These are phyloP conservation scores for Monilinia aucupariae DNA, from an alignment of 2,329 filamentous ascomycete genomes.

Conservation along the genomic window DNA sequence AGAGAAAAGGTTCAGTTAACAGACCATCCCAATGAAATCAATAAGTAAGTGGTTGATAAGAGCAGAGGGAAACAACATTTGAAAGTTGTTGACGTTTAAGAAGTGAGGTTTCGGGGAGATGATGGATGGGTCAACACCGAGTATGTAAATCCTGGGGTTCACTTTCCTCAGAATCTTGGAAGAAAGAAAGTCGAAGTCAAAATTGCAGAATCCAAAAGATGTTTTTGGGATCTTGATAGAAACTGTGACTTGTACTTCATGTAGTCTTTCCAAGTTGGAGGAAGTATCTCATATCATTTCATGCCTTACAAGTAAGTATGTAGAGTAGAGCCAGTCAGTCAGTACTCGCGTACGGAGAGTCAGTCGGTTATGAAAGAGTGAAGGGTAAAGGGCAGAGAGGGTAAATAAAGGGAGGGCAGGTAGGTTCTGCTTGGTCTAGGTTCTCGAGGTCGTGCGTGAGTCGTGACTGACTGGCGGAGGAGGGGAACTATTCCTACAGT, in stretches of 20 bases:
- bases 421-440: not conserved
- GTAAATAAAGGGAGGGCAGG: too few relatives aligned
- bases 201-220: not conserved
- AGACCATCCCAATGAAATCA: not conserved
- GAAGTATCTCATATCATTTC: too few relatives aligned
- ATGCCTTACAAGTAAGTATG: too few relatives aligned
- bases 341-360: too few relatives aligned
- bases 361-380: too few relatives aligned
- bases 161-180: not conserved
- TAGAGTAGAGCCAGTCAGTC: too few relatives aligned
- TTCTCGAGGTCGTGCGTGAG: not conserved
- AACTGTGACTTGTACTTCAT: not conserved
- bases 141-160: not conserved
- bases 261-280: too few relatives aligned
- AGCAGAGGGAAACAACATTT: constrained; percentile 3
- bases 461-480: not conserved
- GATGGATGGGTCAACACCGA: constrained; percentile 2
- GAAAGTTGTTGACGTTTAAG: constrained; percentile 3
- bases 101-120: constrained; percentile 5
- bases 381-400: too few relatives aligned
- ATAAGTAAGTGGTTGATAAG: not conserved
- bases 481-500: too few relatives aligned
- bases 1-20: constrained; percentile 1
- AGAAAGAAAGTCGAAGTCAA: not conserved
- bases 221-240: not conserved